These are phyloP conservation scores for Cadophora malorum DNA, from an alignment of 2,329 filamentous ascomycete species.

Conservation along the genomic window DNA sequence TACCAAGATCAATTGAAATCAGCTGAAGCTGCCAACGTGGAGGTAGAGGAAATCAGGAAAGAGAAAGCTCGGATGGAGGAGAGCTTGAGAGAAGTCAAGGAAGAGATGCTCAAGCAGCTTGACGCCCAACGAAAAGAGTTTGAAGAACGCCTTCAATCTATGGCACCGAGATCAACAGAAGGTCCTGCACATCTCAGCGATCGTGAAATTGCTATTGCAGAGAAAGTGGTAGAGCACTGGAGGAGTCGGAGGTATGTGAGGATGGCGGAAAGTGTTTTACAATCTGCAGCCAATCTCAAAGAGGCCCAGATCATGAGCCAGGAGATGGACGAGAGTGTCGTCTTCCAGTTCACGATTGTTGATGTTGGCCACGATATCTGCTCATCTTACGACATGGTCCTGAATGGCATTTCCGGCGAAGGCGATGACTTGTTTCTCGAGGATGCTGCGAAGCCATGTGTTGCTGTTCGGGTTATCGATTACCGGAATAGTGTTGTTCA, in stretches of 20 bases:
- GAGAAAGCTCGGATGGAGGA: slow-evolving; percentile 89
- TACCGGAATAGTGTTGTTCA: slow-evolving; percentile 86
- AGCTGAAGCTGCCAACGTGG: slow-evolving; percentile 75
- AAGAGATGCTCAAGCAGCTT: slow-evolving; percentile 87
- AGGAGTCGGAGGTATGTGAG: slow-evolving; percentile 84
- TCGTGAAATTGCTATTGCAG: slow-evolving; percentile 74
- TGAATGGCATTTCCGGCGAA: slow-evolving; percentile 88
- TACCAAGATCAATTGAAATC: slow-evolving; percentile 79
- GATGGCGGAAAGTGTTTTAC: slow-evolving; percentile 91
- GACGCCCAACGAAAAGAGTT: slow-evolving; percentile 83
- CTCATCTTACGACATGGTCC: slow-evolving; percentile 95
- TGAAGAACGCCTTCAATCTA: slow-evolving; percentile 81
- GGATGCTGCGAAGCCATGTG: slow-evolving; percentile 83
- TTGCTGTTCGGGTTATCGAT: slow-evolving; percentile 89
- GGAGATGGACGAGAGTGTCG: slow-evolving; percentile 88
- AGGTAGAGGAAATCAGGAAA: slow-evolving; percentile 81
- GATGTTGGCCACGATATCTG: slow-evolving; percentile 87
- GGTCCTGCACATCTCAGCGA: slow-evolving; percentile 60
- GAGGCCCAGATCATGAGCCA: slow-evolving; percentile 99
- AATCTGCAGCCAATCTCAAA: slow-evolving; percentile 86
- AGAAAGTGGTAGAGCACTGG: slow-evolving; percentile 75
- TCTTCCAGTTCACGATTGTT: slow-evolving; percentile 94
- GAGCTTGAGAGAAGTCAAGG: slow-evolving; percentile 76
- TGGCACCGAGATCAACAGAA: slow-evolving; percentile 61
- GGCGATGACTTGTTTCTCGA: slow-evolving; percentile 84